Conservation (phyloP, 192 early-diverging fungal genomes). For the Linnemannia schmuckeri region DNA sequence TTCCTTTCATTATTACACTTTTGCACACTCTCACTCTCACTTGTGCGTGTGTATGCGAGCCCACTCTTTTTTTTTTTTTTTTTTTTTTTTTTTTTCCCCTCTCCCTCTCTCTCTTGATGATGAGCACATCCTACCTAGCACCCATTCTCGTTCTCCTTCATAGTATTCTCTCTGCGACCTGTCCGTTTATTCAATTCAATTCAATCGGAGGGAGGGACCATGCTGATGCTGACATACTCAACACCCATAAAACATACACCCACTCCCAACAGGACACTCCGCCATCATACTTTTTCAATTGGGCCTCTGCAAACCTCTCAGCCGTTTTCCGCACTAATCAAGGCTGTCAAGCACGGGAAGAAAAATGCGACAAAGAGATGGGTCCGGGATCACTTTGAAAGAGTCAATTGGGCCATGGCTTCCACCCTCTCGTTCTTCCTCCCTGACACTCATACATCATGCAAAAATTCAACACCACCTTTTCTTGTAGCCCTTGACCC, state of each 20-base stretch:
- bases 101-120: background rate
- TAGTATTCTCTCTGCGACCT: background rate
- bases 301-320: background rate
- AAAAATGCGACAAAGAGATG: background rate
- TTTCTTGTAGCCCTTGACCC: too few species aligned
- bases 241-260: background rate
- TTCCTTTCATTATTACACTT: background rate
- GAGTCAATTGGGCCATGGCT: background rate
- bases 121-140: background rate
- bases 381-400: background rate
- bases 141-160: background rate
- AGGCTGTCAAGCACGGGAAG: background rate
- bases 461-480: background rate
- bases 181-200: background rate
- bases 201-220: background rate
- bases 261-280: background rate
- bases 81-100: background rate
- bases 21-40: background rate
- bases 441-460: background rate
- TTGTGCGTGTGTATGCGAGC: background rate
- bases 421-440: background rate
- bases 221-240: constrained; percentile 6
- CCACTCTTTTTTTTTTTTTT: background rate
- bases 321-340: background rate
- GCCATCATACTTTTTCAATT: background rate